Evolutionary conservation across 2,329 filamentous ascomycete species (phyloP).

Genomic region (Fusarium chuoi): DNA sequence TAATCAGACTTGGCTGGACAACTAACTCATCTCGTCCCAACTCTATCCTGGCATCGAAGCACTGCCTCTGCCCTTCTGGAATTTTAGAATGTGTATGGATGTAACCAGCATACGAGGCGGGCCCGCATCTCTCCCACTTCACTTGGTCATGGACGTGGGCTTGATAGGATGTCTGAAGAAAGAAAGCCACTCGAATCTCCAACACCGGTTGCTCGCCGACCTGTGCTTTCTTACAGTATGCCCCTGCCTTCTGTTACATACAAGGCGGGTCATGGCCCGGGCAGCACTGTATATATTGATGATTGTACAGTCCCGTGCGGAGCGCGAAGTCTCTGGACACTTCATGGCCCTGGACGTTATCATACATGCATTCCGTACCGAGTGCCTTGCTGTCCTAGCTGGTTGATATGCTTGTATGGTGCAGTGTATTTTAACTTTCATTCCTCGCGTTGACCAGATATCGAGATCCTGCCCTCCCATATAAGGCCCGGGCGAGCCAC

Average conservation of each 20-base stretch:
- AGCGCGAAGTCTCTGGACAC: neutral
- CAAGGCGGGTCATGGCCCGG: conserved; percentile 34
- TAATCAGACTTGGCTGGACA: conserved; percentile 19
- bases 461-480: conserved; percentile 42
- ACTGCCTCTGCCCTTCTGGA: neutral
- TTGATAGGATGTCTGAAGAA: conserved; percentile 19
- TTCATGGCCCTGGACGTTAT: neutral
- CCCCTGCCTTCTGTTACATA: conserved; percentile 41
- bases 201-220: conserved; percentile 18
- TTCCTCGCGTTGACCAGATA: conserved; percentile 37
- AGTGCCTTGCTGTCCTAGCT: neutral
- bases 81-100: neutral
- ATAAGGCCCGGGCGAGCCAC: conserved; percentile 37
- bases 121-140: conserved; percentile 19
- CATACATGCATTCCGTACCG: conserved; percentile 4
- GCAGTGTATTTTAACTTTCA: conserved; percentile 19
- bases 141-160: conserved; percentile 9
- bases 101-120: neutral
- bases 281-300: conserved; percentile 22
- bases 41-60: conserved; percentile 10
- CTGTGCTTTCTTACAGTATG: conserved; percentile 14
- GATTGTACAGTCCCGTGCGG: conserved; percentile 6
- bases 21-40: conserved; percentile 33
- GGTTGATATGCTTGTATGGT: neutral
- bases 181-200: conserved; percentile 22